Evolutionary conservation across 495 filamentous ascomycete genomes (phyloP).

Genomic region (Penicillium angulare): DNA sequence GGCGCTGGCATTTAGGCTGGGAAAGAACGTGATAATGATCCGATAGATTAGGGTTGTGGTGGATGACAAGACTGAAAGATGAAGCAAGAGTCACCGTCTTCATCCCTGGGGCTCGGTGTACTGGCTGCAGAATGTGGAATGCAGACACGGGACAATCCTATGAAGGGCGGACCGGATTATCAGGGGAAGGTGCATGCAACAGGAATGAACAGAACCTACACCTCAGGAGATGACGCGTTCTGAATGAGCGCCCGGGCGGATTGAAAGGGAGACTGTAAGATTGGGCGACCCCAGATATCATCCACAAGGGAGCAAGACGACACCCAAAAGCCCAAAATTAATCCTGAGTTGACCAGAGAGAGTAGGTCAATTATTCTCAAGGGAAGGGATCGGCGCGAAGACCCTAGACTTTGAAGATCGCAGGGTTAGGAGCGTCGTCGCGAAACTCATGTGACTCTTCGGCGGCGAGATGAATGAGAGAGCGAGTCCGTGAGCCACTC

Average conservation of each 20-base stretch:
- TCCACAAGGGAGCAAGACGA: too few relatives aligned
- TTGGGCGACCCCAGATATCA: too few relatives aligned
- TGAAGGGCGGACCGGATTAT: slow-evolving; percentile 43
- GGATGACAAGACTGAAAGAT: slow-evolving; percentile 50
- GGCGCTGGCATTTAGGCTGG: slow-evolving; percentile 56
- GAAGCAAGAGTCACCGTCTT: slow-evolving; percentile 74
- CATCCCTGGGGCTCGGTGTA: slow-evolving; percentile 55
- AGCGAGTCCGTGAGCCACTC: too few relatives aligned
- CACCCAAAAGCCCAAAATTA: too few relatives aligned
- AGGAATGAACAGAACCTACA: slow-evolving; percentile 37
- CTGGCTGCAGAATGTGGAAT: slow-evolving; percentile 57
- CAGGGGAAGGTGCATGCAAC: slow-evolving; percentile 35
- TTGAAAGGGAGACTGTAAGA: slow-evolving; percentile 23
- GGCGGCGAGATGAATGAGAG: too few relatives aligned
- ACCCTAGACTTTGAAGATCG: too few relatives aligned
- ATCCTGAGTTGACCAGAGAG: too few relatives aligned
- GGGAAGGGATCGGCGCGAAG: too few relatives aligned
- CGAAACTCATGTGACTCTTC: too few relatives aligned
- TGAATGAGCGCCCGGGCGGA: slow-evolving; percentile 16
- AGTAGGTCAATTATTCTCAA: too few relatives aligned
- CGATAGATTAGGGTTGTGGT: slow-evolving; percentile 36
- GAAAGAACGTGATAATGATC: slow-evolving; percentile 52
- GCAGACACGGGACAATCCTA: slow-evolving; percentile 44
- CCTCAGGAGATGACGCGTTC: slow-evolving; percentile 33
- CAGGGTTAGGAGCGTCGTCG: too few relatives aligned